These are phyloP conservation scores for Leccinum fibrillosum DNA, from an alignment of 768 basidiomycete genomes.

Conservation along the genomic window DNA sequence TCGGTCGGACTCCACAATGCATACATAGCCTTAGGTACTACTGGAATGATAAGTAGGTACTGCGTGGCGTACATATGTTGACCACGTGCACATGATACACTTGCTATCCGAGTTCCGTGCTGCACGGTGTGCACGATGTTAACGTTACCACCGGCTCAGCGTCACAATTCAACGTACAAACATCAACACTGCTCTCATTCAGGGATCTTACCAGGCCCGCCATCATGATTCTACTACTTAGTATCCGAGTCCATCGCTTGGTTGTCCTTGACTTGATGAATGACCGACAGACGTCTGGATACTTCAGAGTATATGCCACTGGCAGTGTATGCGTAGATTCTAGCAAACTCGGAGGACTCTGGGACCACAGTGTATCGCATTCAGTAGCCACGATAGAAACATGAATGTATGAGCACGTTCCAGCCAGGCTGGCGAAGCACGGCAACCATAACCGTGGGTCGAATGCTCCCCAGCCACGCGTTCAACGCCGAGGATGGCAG, in stretches of 20 bases:
- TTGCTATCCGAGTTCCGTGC: neutral
- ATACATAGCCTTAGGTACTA: neutral
- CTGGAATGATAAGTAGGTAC: neutral
- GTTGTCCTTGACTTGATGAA: neutral
- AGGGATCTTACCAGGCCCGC: neutral
- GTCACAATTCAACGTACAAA: conserved; percentile 8
- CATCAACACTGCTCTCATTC: neutral
- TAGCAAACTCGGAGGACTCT: neutral
- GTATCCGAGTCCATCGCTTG: neutral
- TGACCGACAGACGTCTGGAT: neutral
- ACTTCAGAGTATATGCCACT: no score
- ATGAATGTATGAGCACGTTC: conserved; percentile 9
- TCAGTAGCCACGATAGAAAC: conserved; percentile 6
- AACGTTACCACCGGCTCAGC: no score
- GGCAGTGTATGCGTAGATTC: no score
- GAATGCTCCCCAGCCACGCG: conserved; percentile 4
- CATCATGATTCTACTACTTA: neutral
- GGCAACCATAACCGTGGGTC: conserved; percentile 15
- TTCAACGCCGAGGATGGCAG: conserved; percentile 21
- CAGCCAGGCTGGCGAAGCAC: conserved; percentile 5
- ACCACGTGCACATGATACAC: neutral
- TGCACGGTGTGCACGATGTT: conserved; percentile 7
- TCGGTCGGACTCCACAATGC: neutral
- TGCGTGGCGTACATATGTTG: neutral
- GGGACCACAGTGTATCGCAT: neutral